A percentile compares a stretch with the other conserved stretches of the same genome.
Evolutionary conservation across 1,284 basidiomycete genomes (phyloP).

Genomic region (Tilletia setariae): DNA sequence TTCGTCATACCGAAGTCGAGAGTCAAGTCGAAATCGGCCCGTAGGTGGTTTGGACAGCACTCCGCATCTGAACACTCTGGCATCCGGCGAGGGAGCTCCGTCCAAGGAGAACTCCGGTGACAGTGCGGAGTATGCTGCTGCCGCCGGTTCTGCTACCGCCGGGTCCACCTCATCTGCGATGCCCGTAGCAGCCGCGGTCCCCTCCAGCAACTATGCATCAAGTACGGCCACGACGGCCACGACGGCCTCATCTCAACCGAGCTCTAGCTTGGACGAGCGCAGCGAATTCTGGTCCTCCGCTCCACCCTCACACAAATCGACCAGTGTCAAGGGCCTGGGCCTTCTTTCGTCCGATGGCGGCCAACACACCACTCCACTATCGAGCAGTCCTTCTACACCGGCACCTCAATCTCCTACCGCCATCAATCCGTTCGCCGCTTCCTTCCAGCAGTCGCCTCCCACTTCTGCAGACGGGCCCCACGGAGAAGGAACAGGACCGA

Average conservation of each 20-base stretch:
- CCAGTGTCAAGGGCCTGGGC: background rate
- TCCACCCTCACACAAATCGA: background rate
- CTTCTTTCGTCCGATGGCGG: background rate
- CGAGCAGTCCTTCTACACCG: slow-evolving; percentile 3
- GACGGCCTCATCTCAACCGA: slow-evolving; percentile 6
- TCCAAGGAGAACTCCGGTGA: slow-evolving; percentile 3
- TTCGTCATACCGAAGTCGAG: slow-evolving; percentile 24
- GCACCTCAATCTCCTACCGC: background rate
- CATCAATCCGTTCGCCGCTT: background rate
- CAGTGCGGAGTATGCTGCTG: background rate
- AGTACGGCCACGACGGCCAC: background rate
- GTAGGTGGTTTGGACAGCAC: background rate
- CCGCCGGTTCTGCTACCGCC: background rate
- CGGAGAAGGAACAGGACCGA: too few species aligned
- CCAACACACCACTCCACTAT: background rate
- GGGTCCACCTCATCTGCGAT: background rate
- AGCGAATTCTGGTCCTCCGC: slow-evolving; percentile 9
- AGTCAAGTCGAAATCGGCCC: slow-evolving; percentile 8
- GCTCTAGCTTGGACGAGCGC: slow-evolving; percentile 4
- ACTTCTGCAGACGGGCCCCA: background rate
- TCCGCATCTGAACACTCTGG: background rate
- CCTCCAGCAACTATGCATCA: background rate
- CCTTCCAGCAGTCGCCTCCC: background rate
- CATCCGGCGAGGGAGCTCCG: background rate
- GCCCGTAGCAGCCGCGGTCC: background rate